Base-by-base conservation (phyloP, 2,329 filamentous ascomycete species). In the Sporothrix humicola region DNA sequence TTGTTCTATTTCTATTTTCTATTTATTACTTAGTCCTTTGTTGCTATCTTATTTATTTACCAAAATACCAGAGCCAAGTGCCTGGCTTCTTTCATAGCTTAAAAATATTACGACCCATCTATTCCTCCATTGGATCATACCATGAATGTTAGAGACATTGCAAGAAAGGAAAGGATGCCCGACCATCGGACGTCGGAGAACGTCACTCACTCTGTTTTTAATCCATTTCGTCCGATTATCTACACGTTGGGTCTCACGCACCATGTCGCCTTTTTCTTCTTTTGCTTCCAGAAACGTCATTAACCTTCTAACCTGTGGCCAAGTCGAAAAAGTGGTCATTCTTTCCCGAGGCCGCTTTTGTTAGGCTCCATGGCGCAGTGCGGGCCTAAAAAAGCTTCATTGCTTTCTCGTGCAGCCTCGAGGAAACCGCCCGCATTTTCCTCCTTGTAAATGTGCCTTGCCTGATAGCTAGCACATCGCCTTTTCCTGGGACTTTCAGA, bases 311-410 rank as follows among this genome's bases (percentile, higher is more conserved):
- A 42, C 7, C 15, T 10, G 58, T 44, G 59, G 59, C 8, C 17
- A 63, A 42, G 58, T 42, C 17, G 17, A 44, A 15, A 26, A 26
- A 56, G 31, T 31, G 23, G 23, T 20, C 56, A 9, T 37, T 63
- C 59, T 63, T 42, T 44, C 31, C 37, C 37, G 59, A 63, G 31
- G 37, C 59, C 17, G n/a, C 4, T 37, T 63, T 44, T 8, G 59
- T 44, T 63, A 63, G 59, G 8, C 37, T 63, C 59, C 59, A n/a
- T 63, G 59, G 59, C 59, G 59, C 59, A 63, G 59, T 7, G 48
- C n/a, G 59, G 59, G 59, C 59, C 31, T 20, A 20, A 15, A 63
- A 42, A 63, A 44, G 58, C 58, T 44, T 63, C 44, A 63, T 44
- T 63, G 59, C 59, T 63, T n/a, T 15, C 23, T 8, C 26, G 58